Evolutionary conservation across 192 early-diverging fungal species (phyloP).

Genomic region (Umbelopsis ramanniana): DNA sequence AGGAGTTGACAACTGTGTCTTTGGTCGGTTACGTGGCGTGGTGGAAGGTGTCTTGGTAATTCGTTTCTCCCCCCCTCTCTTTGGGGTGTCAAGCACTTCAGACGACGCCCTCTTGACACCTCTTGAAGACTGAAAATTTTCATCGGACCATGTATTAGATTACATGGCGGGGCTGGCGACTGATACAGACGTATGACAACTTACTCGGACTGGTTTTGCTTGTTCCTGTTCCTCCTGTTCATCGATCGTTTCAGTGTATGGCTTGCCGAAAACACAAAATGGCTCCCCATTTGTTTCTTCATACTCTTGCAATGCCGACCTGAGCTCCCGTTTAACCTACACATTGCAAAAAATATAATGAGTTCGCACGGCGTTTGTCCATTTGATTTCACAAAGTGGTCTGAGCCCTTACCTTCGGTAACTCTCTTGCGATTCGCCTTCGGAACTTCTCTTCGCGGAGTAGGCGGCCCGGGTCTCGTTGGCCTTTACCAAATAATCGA

Average conservation of each 20-base stretch:
- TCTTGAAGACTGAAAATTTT: not conserved
- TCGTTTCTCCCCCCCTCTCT: not conserved
- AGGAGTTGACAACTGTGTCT: not conserved
- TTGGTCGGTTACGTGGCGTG: not conserved
- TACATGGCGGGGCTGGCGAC: no score
- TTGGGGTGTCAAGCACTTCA: slow-evolving; percentile 9
- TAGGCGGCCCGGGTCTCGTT: slow-evolving; percentile 54
- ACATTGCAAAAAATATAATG: not conserved
- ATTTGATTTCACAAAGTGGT: no score
- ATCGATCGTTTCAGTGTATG: slow-evolving; percentile 33
- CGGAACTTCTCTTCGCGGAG: slow-evolving; percentile 57
- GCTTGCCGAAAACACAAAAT: slow-evolving; percentile 50
- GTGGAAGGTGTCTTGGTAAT: slow-evolving; percentile 12
- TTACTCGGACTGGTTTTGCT: not conserved
- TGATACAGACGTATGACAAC: no score
- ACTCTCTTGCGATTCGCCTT: slow-evolving; percentile 45
- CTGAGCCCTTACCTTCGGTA: slow-evolving; percentile 38
- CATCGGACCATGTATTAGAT: not conserved
- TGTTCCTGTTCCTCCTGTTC: slow-evolving; percentile 22
- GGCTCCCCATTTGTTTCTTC: slow-evolving; percentile 40
- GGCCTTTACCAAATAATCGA: slow-evolving; percentile 44
- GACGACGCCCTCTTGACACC: not conserved
- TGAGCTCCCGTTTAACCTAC: slow-evolving; percentile 18
- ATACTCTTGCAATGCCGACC: slow-evolving; percentile 38
- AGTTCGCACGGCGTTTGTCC: no score